phyloP scores from a whole-genome alignment of 2,329 filamentous ascomycete genomes.

The Paecilomyces dactylethromorphus region DNA sequence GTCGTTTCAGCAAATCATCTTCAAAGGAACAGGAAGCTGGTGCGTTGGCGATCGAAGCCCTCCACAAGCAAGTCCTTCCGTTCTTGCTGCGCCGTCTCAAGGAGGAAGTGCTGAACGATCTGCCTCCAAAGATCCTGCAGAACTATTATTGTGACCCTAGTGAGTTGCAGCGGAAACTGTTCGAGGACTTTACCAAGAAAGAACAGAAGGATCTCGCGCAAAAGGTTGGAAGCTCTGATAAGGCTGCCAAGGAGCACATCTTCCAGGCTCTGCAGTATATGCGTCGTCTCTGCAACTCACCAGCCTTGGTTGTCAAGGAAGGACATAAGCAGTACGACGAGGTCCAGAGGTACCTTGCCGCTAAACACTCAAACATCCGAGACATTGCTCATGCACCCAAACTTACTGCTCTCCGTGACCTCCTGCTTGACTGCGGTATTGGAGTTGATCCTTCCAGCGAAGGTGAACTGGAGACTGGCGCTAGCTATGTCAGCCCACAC shows the following conservation, averaged over 20 bases:
- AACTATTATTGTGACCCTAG: conserved; percentile 99
- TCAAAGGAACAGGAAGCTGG: conserved; percentile 98
- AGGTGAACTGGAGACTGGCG: conserved; percentile 51
- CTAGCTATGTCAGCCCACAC: conserved; percentile 87
- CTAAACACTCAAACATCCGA: conserved; percentile 72
- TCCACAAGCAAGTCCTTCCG: conserved; percentile 95
- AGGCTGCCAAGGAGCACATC: conserved; percentile 94
- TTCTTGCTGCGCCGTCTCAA: conserved; percentile 95
- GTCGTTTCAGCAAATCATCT: conserved; percentile 91
- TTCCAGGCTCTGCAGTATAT: conserved; percentile 99
- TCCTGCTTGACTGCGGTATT: conserved; percentile 98
- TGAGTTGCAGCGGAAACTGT: conserved; percentile 88
- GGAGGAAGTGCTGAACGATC: conserved; percentile 91
- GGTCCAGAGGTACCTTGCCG: conserved; percentile 71
- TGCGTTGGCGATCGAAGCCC: conserved; percentile 90
- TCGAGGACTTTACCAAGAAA: conserved; percentile 92
- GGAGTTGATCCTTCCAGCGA: conserved; percentile 60
- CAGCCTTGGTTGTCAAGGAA: conserved; percentile 91
- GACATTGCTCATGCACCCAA: conserved; percentile 89
- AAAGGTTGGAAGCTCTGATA: conserved; percentile 77
- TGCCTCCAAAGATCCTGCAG: conserved; percentile 96
- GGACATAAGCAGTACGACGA: conserved; percentile 85
- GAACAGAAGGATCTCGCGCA: conserved; percentile 82
- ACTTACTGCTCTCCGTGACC: conserved; percentile 77
- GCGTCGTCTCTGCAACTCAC: conserved; percentile 98